A percentile compares a stretch with the other conserved stretches of the same genome.
Conservation (phyloP, 2,329 filamentous ascomycete species). For the Penicillium sp. region DNA sequence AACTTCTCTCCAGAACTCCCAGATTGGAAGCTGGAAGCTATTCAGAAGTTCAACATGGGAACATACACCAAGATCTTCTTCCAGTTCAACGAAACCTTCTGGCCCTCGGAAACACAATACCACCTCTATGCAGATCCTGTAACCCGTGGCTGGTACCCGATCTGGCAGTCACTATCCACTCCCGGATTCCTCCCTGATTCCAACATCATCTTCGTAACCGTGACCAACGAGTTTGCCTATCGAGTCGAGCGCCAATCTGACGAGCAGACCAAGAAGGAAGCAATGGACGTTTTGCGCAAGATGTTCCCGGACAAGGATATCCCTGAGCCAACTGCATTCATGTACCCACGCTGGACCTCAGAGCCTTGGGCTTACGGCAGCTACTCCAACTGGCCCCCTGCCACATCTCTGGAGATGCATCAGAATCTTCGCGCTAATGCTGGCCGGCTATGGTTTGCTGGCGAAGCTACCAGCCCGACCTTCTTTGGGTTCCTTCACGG, state of each 20-base stretch:
- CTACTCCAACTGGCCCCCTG: conserved; percentile 60
- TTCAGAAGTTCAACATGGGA: conserved; percentile 58
- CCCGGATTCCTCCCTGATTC: conserved; percentile 53
- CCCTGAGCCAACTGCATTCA: conserved; percentile 53
- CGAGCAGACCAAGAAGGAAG: conserved; percentile 49
- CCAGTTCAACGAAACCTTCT: conserved; percentile 60
- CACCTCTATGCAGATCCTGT: conserved; percentile 46
- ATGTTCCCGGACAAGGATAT: conserved; percentile 54
- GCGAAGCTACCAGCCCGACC: conserved; percentile 54
- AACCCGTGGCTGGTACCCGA: conserved; percentile 47
- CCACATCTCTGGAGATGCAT: conserved; percentile 56
- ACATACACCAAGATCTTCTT: conserved; percentile 67
- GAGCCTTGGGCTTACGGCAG: conserved; percentile 50
- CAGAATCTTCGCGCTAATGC: conserved; percentile 61
- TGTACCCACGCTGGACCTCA: conserved; percentile 52
- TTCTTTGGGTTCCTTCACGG: conserved; percentile 61
- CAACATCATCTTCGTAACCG: conserved; percentile 58
- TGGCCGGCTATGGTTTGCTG: conserved; percentile 55
- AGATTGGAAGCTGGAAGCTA: conserved; percentile 55
- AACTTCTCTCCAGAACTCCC: conserved; percentile 53
- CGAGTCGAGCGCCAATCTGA: conserved; percentile 53
- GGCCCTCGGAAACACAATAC: conserved; percentile 49
- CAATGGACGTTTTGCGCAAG: conserved; percentile 48
- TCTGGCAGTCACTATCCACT: conserved; percentile 56
- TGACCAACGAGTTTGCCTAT: conserved; percentile 50